These are phyloP conservation scores for Striga asiatica DNA, from an alignment of 257 asterid genomes.

Conservation along the genomic window DNA sequence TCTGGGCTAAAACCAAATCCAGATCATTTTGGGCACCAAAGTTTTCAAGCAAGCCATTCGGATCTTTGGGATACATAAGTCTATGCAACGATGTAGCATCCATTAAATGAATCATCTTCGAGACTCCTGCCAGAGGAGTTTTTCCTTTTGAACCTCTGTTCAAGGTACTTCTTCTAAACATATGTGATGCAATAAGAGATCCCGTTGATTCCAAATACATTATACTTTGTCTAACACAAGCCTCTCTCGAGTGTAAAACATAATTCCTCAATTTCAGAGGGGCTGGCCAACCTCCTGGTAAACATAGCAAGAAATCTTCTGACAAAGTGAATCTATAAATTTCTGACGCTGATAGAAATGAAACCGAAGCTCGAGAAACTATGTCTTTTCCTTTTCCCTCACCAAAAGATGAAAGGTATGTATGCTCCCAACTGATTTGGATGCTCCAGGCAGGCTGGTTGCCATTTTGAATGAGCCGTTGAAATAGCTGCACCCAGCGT, in stretches of 20 bases:
- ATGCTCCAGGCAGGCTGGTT: slow-evolving; percentile 75
- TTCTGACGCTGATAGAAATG: slow-evolving; percentile 33
- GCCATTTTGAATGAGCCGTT: slow-evolving; percentile 58
- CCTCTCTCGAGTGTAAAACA: slow-evolving; percentile 46
- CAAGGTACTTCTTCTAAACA: slow-evolving; percentile 9
- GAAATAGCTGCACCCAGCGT: slow-evolving; percentile 85
- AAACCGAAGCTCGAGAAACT: slow-evolving; percentile 38
- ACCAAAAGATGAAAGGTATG: slow-evolving; percentile 82
- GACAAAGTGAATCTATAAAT: slow-evolving; percentile 27
- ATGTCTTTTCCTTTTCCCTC: slow-evolving; percentile 51
- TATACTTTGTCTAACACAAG: slow-evolving; percentile 58
- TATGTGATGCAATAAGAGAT: slow-evolving; percentile 36
- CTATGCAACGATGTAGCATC: slow-evolving; percentile 34
- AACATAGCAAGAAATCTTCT: slow-evolving; percentile 38
- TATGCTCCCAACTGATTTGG: slow-evolving; percentile 80
- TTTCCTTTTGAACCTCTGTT: slow-evolving; percentile 18
- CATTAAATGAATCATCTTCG: slow-evolving; percentile 32
- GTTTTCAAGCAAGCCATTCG: slow-evolving; percentile 17
- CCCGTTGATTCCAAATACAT: slow-evolving; percentile 68
- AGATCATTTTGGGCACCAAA: slow-evolving; percentile 19
- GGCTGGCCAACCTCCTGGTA: slow-evolving; percentile 91
- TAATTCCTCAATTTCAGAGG: slow-evolving; percentile 68
- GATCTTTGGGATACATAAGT: slow-evolving; percentile 34
- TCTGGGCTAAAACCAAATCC: slow-evolving; percentile 32
- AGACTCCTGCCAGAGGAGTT: slow-evolving; percentile 19